Evolutionary conservation across 2,329 filamentous ascomycete genomes (phyloP), one percentile per base, ranked within the genome.

Genomic region (Hypoxylon sp.): DNA sequence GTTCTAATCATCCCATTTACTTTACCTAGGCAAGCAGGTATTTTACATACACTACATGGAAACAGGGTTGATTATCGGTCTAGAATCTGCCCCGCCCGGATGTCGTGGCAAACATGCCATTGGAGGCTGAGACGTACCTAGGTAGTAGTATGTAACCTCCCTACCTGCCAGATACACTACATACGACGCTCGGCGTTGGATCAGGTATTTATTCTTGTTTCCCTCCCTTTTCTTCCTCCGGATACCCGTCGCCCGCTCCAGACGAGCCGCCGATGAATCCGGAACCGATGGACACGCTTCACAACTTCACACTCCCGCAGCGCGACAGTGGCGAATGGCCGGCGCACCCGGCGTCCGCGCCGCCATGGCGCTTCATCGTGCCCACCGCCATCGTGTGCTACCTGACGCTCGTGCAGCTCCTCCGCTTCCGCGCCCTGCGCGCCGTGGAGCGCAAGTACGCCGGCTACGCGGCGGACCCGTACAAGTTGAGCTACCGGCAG

Each of bases 381-480:
- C 46, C 67, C 28, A 66, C 64, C 26, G 55, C 42, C 26, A 14
- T 67, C 40, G 44, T 55, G 5, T 52, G 40, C 51, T 69, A 70
- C 49, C 54, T 71, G 7, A 57, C 69, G 6, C 61, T 69, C n/a
- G 69, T 69, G 7, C 69, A 61, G 4, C 2, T 59, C 0, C 53
- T 70, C 2, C 69, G 69, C 6, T 69, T 65, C 57, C 69, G 69
- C 22, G 66, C 69, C 2, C 22, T 70, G 22, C 66, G 67, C 24
- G 52, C 53, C n/a, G 16, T 70, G 2, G 64, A 69, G 46, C 60
- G 56, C 61, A 70, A 70, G 44, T 66, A 71, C 57, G 64, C 64
- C 11, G 57, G 54, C 9, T 66, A 66, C 56, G 9, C 49, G 24
- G 64, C 28, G 14, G 59, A 70, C 61, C 69, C 69, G 56, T 71